phyloP scores from a whole-genome alignment of 1,139 yeast species.

The Yamadazyma conglobata region DNA sequence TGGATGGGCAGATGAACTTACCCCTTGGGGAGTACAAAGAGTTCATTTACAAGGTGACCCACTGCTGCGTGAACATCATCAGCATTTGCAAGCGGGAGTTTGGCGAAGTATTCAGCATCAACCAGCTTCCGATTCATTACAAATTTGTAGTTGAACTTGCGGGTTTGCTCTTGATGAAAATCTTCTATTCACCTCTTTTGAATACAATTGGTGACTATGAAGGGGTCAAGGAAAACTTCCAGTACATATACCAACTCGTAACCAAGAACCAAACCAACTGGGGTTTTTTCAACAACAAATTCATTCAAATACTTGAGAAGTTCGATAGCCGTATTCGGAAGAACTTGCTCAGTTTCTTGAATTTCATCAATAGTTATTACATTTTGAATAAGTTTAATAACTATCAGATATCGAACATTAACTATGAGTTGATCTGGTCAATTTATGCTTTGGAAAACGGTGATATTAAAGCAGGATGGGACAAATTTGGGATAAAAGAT shows the following conservation, averaged over 20 bases:
- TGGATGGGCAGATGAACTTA: constrained; percentile 28
- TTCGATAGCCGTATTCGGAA: constrained; percentile 22
- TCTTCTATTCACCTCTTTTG: constrained; percentile 38
- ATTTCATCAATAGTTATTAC: constrained; percentile 21
- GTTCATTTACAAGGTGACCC: constrained; percentile 27
- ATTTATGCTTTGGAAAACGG: constrained; percentile 26
- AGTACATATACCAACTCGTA: constrained; percentile 22
- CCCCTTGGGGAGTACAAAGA: constrained; percentile 27
- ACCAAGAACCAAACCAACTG: constrained; percentile 19
- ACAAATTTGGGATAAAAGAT: constrained; percentile 25
- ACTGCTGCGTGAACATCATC: constrained; percentile 29
- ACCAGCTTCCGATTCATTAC: constrained; percentile 41
- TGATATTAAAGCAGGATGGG: constrained; percentile 24
- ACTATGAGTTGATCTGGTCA: constrained; percentile 42
- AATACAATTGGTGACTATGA: constrained; percentile 28
- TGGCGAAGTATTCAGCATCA: constrained; percentile 20
- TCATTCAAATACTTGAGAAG: constrained; percentile 28
- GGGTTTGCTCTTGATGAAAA: constrained; percentile 29
- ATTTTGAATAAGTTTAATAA: constrained; percentile 35
- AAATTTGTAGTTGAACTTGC: constrained; percentile 39
- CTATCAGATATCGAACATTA: constrained; percentile 37
- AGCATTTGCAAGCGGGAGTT: constrained; percentile 23
- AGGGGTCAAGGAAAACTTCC: constrained; percentile 27
- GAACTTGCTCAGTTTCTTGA: constrained; percentile 11
- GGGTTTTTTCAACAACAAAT: constrained; percentile 26